These are phyloP conservation scores for Parathielavia appendiculata DNA, from an alignment of 495 filamentous ascomycete genomes.

Conservation along the genomic window DNA sequence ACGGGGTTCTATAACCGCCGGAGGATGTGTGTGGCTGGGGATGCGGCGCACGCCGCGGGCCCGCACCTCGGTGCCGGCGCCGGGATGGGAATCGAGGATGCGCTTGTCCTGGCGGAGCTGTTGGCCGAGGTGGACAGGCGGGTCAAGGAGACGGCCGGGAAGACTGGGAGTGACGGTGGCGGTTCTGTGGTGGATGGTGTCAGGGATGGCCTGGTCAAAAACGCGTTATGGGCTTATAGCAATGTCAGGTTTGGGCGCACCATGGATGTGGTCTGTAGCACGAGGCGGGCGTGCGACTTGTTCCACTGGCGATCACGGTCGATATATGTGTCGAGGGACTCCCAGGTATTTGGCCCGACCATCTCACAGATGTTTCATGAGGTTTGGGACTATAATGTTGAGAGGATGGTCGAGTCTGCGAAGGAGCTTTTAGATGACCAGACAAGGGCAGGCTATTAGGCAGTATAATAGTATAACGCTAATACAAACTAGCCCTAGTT, in stretches of 20 bases:
- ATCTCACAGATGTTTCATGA: conserved; percentile 31
- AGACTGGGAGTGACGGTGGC: too few species aligned
- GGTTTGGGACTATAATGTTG: conserved; percentile 41
- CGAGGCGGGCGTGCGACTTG: conserved; percentile 34
- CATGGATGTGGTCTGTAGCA: conserved; percentile 34
- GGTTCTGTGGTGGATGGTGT: background rate
- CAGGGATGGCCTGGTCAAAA: conserved; percentile 19
- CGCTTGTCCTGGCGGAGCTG: conserved; percentile 39
- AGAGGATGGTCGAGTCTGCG: conserved; percentile 29
- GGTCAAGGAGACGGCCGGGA: background rate
- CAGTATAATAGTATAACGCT: too few species aligned
- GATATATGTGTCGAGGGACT: conserved; percentile 26
- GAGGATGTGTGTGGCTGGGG: conserved; percentile 45
- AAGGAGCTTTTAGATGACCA: background rate
- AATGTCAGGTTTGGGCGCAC: conserved; percentile 35
- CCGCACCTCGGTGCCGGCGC: conserved; percentile 53
- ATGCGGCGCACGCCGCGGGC: conserved; percentile 39
- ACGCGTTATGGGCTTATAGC: conserved; percentile 38
- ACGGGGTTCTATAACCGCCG: conserved; percentile 37
- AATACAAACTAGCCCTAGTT: too few species aligned
- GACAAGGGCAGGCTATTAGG: too few species aligned
- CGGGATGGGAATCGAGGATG: conserved; percentile 53
- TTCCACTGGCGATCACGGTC: conserved; percentile 41
- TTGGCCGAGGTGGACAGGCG: conserved; percentile 26
- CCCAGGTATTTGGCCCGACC: conserved; percentile 28